Base-by-base conservation (phyloP, 2,329 filamentous ascomycete genomes). In the Fusarium sp. region DNA sequence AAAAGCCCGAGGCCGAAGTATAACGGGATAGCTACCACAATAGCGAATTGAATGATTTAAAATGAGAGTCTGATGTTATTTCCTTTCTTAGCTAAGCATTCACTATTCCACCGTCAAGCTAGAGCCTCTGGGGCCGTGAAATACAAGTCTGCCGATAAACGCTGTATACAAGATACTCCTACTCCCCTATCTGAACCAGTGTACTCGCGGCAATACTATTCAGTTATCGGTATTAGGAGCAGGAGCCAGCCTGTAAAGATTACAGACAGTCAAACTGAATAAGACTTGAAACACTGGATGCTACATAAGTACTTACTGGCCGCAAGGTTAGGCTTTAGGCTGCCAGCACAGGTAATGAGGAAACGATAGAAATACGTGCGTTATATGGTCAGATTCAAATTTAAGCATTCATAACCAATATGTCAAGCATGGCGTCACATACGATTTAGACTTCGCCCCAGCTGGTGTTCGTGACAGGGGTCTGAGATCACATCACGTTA, bases 1-100 rank as follows among this genome's bases (percentile, higher is more conserved):
- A 77, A 40, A 77, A 77, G 23, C 75, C 75, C 5, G 69, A 72
- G 19, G 18, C 23, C 23, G 42, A 18, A 50, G 25, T 10, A 50
- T 21, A n/a, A 19, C 3, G 9, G 7, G 18, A 5, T 16, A n/a
- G 3, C n/a, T n/a, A n/a, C n/a, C n/a, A 21, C 11, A 8, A 4
- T 57, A 40, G 63, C 8, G 42, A 63, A 21, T 43, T 8, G 28
- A n/a, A 69, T 16, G 53, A 57, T 63, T 50, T 1, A 46, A 28
- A 9, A 28, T 19, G 23, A 32, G 23, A 23, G 21, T 19, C 11
- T 19, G 4, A 9, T 16, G 9, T 9, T 13, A 0, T 15, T 46
- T 19, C 11, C 21, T 13, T 2, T 18, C 15, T 44, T 23, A 19
- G 18, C 25, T 15, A 21, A 46, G 0, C 43, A 49, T 32, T 30